Conservation (phyloP, 306 rosid species). For the Casuarina equisetifolia region DNA sequence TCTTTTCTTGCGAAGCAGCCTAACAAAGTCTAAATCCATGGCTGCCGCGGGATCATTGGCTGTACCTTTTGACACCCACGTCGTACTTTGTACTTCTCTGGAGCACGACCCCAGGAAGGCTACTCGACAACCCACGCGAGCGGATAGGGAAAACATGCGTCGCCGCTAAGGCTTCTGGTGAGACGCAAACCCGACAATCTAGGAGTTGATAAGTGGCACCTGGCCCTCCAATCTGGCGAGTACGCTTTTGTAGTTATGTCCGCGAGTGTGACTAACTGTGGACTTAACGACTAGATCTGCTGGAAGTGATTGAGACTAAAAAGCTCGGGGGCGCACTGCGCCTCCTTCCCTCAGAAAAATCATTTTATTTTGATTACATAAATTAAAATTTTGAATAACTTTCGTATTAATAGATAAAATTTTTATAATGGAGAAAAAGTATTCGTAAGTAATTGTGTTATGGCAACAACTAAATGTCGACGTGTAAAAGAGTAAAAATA, state of each 20-base stretch:
- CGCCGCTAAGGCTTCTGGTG: no score
- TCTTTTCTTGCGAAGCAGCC: neutral
- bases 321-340: slow-evolving; percentile 21
- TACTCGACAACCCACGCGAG: neutral
- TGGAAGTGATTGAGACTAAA: neutral
- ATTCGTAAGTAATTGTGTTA: no score
- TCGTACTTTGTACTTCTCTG: neutral
- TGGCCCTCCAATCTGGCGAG: neutral
- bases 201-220: neutral
- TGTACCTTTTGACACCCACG: neutral
- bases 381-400: no score
- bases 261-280: neutral
- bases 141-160: neutral
- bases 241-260: neutral
- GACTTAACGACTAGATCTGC: neutral
- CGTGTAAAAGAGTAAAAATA: no score
- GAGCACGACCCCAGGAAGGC: neutral
- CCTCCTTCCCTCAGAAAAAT: neutral
- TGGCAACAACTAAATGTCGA: no score
- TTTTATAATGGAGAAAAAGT: no score
- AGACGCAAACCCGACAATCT: no score
- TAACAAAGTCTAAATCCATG: neutral
- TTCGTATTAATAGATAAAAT: no score
- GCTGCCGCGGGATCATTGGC: neutral
- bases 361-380: no score